Percentiles rank a stretch among this genome's conserved stretches.
These are phyloP conservation scores for Manihot esculenta DNA, from an alignment of 441 rosid species.

Conservation along the genomic window DNA sequence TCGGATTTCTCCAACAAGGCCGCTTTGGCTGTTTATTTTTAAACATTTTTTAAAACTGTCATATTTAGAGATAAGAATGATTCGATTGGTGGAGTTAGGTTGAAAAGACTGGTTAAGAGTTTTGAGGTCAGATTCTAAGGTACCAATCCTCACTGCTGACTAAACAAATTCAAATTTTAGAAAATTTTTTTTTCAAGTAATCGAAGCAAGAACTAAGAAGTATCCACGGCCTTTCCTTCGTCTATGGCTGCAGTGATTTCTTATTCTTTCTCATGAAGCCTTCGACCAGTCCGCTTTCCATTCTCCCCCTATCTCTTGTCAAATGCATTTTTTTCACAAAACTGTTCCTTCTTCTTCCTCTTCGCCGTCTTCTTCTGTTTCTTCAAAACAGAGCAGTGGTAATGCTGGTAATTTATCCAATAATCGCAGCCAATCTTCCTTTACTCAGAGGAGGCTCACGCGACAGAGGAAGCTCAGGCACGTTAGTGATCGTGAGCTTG, in stretches of 20 bases:
- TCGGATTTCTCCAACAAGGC: conserved; percentile 6
- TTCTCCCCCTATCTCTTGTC: background rate
- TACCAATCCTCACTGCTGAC: conserved; percentile 22
- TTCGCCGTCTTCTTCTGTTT: conserved; percentile 18
- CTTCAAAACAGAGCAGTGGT: conserved; percentile 13
- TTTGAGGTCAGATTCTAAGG: conserved; percentile 2
- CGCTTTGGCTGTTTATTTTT: background rate
- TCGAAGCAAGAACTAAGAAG: conserved; percentile 33
- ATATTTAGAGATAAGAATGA: background rate
- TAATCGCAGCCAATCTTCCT: conserved; percentile 23
- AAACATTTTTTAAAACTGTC: background rate
- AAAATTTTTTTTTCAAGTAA: background rate
- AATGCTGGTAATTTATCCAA: conserved; percentile 3
- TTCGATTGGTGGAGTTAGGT: background rate
- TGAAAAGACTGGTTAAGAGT: too few relatives aligned
- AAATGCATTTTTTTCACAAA: conserved; percentile 29
- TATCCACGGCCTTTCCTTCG: conserved; percentile 21
- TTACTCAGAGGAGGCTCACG: conserved; percentile 35
- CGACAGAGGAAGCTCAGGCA: conserved; percentile 48
- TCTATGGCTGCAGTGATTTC: background rate
- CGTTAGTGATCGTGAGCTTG: conserved; percentile 16
- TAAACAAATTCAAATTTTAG: conserved; percentile 11
- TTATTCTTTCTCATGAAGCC: conserved; percentile 26
- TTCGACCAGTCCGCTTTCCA: background rate
- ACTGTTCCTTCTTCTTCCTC: conserved; percentile 15